Conservation (phyloP, 257 asterid genomes). For the Solanum bulbocastanum region DNA sequence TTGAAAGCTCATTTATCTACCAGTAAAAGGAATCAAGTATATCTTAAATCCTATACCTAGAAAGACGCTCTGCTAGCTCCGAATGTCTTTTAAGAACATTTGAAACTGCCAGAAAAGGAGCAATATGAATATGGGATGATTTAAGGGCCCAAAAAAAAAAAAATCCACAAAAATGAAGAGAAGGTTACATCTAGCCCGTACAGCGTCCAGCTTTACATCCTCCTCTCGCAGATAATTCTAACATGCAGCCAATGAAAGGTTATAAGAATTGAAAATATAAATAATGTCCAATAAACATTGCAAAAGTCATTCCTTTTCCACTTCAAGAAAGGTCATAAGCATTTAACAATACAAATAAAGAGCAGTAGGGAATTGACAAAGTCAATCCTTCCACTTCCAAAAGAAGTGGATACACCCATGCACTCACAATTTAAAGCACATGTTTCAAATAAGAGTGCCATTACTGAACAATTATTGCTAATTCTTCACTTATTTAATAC, state of each 20-base stretch:
- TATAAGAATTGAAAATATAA: background rate
- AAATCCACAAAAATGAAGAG: background rate
- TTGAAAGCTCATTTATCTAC: background rate
- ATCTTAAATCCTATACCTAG: slow-evolving; percentile 41
- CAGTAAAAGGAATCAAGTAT: background rate
- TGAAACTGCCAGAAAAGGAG: slow-evolving; percentile 46
- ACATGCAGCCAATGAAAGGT: background rate
- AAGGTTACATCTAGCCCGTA: slow-evolving; percentile 60
- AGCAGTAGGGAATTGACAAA: background rate
- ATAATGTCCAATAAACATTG: background rate
- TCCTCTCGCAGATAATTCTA: slow-evolving; percentile 52
- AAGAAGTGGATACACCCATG: background rate
- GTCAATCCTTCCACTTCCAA: background rate
- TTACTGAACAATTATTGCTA: background rate
- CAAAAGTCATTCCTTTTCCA: background rate
- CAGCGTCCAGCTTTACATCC: slow-evolving; percentile 44
- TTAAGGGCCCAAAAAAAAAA: background rate
- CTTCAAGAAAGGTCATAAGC: background rate
- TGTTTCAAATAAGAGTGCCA: background rate
- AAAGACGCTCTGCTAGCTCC: slow-evolving; percentile 76
- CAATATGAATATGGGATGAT: background rate
- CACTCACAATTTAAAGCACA: background rate
- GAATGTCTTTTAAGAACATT: slow-evolving; percentile 82
- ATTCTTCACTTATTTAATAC: background rate
- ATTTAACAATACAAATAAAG: background rate